Conservation (phyloP, 2,329 filamentous ascomycete species). For the Beauveria caledonica region DNA sequence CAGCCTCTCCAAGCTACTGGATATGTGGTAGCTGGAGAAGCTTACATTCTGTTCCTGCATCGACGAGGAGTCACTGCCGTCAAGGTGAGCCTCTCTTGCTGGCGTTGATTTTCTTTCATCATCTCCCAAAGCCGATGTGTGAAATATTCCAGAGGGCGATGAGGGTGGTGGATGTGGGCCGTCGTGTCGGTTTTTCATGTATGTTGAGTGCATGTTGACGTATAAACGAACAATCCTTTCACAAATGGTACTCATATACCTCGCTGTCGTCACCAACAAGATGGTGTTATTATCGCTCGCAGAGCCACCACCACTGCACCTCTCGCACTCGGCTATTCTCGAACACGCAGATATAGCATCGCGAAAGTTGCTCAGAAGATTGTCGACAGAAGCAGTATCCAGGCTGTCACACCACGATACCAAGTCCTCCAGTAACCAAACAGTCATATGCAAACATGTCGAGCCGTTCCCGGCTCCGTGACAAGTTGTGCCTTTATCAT, state of each 20-base stretch:
- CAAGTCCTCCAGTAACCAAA: background rate
- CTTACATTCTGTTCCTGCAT: background rate
- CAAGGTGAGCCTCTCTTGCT: background rate
- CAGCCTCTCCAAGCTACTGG: background rate
- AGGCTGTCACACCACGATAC: background rate
- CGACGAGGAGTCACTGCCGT: background rate
- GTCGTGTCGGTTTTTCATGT: background rate
- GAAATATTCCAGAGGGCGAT: background rate
- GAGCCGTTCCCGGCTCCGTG: background rate
- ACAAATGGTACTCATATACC: background rate
- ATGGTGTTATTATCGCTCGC: background rate
- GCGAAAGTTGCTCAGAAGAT: background rate
- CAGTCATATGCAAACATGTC: background rate
- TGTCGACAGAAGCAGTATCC: background rate
- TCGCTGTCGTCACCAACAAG: background rate
- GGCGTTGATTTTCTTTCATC: background rate
- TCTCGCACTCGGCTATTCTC: background rate
- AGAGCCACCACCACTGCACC: background rate
- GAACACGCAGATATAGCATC: background rate
- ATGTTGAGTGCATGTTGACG: background rate
- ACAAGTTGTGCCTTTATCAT: background rate
- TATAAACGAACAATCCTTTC: background rate
- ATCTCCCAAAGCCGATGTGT: background rate
- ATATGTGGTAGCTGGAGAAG: background rate
- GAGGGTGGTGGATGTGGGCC: background rate